Base-by-base conservation (phyloP, 768 basidiomycete species). In the Psilocybe azurescens region DNA sequence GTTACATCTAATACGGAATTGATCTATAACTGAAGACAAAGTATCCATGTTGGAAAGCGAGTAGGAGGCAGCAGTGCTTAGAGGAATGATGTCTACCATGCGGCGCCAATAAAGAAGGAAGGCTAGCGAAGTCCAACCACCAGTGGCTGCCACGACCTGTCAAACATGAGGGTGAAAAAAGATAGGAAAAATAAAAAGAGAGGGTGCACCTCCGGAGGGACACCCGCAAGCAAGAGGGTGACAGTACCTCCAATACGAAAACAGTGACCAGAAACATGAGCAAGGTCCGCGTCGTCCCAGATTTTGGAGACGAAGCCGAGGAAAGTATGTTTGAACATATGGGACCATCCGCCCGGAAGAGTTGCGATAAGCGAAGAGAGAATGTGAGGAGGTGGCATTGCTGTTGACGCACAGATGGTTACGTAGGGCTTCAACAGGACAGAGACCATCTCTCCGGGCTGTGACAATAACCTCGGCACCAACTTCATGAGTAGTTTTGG, bases 181-280 rank as follows among this genome's bases (percentile, higher is more conserved):
- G 20, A 20, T 20, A 20, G 20, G 20, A 20, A 20, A 20, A 20
- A 20, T 20, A 20, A 20, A 20, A 20, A 20, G 20, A 20, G 24
- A 24, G 24, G 24, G 24, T 2, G 24, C 24, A 79, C 57, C 8
- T 76, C 71, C 0, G 74, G 74, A 0, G 68, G 63, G 4, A 77
- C 73, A 7, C 77, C 73, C 0, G 64, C 48, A 0, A 73, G 61
- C 1, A 78, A 68, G 2, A 76, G 58, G 38, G 72, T 66, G 0
- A 74, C 72, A 3, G 75, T 69, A 7, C 76, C 75, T 0, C 77
- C 76, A 56, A 79, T 79, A 9, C 71, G 65, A 55, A 77, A 77
- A 51, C 70, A 69, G 53, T 79, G 75, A 1, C 75, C 77, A 1
- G 55, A 24, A 14, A 71, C 53, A 9, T 18, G 29, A 2, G 0